phyloP scores from a whole-genome alignment of 352 stramenopile genomes.

The Peronospora tabacina region DNA sequence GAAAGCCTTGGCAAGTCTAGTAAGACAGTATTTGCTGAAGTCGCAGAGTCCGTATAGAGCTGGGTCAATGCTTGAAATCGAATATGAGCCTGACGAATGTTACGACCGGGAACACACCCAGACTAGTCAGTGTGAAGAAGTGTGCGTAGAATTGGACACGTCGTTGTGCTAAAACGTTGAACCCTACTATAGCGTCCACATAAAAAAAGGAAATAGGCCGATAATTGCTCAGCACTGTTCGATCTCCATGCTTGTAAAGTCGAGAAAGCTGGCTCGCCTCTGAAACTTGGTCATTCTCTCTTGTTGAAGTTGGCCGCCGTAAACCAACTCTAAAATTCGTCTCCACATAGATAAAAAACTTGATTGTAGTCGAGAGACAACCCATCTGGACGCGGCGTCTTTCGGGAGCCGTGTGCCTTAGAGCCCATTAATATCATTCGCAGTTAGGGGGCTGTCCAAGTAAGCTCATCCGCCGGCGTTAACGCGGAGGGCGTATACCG shows the following conservation, averaged over 20 bases:
- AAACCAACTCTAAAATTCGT: neutral
- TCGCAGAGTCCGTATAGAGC: neutral
- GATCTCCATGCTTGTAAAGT: neutral
- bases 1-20: neutral
- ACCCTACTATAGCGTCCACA: neutral
- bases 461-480: neutral
- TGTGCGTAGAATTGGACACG: neutral
- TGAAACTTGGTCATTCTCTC: neutral
- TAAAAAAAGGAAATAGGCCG: neutral
- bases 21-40: neutral
- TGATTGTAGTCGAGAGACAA: neutral
- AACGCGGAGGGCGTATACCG: neutral
- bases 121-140: neutral
- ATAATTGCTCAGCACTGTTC: neutral
- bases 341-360: neutral
- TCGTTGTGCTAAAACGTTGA: neutral
- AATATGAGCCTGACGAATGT: neutral
- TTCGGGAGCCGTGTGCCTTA: neutral
- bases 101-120: neutral
- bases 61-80: neutral
- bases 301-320: neutral
- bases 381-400: neutral
- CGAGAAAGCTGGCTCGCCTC: neutral
- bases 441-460: neutral
- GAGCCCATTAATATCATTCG: neutral